phyloP scores from a whole-genome alignment of 2,329 filamentous ascomycete species.

The Nakataea oryzae region DNA sequence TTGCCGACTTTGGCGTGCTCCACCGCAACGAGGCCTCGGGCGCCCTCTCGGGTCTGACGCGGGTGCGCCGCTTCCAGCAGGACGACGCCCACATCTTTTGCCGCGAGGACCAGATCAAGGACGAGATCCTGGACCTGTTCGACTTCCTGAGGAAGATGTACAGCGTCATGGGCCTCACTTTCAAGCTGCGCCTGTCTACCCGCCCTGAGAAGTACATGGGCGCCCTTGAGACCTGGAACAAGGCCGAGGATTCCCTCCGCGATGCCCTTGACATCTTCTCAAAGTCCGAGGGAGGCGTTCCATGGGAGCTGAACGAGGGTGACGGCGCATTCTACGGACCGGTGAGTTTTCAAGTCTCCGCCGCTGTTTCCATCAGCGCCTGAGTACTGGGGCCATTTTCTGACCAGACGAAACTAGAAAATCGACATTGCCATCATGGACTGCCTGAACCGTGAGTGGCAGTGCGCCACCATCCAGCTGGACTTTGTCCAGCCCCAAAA shows the following conservation, averaged over 20 bases:
- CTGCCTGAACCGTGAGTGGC: slow-evolving; percentile 67
- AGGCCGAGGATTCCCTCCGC: slow-evolving; percentile 72
- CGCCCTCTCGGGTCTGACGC: slow-evolving; percentile 68
- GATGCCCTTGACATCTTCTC: slow-evolving; percentile 72
- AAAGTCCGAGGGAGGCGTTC: slow-evolving; percentile 38
- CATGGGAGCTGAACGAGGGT: slow-evolving; percentile 87
- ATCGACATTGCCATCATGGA: slow-evolving; percentile 95
- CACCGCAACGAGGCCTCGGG: slow-evolving; percentile 81
- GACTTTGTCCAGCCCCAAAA: slow-evolving; percentile 80
- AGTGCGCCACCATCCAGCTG: slow-evolving; percentile 90
- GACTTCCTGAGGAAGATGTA: slow-evolving; percentile 72
- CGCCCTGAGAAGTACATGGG: slow-evolving; percentile 83
- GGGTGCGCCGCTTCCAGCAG: slow-evolving; percentile 80
- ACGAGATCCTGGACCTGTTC: slow-evolving; percentile 74
- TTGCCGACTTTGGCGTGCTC: slow-evolving; percentile 74
- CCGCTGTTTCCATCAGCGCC: not conserved
- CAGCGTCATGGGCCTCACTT: slow-evolving; percentile 76
- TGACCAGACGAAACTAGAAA: slow-evolving; percentile 26
- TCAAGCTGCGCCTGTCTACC: slow-evolving; percentile 92
- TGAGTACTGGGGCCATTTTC: not conserved
- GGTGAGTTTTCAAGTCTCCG: slow-evolving; percentile 85
- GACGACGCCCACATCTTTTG: slow-evolving; percentile 84
- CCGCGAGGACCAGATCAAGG: slow-evolving; percentile 61
- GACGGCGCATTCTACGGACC: slow-evolving; percentile 98
- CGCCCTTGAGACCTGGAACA: slow-evolving; percentile 77